Conservation (phyloP, 2,329 filamentous ascomycete genomes). For the Gaeumannomyces tritici region DNA sequence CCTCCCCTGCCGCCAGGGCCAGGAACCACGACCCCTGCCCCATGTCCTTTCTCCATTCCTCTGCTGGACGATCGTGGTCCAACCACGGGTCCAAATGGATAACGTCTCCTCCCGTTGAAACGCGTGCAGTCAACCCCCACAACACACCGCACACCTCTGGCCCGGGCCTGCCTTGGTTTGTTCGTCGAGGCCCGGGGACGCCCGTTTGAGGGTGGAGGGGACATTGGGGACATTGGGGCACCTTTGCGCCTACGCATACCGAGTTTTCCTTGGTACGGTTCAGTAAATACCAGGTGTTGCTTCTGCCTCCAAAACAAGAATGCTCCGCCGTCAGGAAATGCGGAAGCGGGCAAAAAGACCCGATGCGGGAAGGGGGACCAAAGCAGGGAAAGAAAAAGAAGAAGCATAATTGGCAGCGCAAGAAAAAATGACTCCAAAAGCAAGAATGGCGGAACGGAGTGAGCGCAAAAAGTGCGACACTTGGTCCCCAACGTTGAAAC, state of each 20-base stretch:
- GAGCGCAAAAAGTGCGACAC: not conserved
- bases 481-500: not conserved
- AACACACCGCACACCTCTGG: not conserved
- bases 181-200: not conserved
- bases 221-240: no score
- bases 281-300: no score
- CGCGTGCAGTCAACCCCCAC: not conserved
- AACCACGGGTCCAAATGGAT: constrained; percentile 2
- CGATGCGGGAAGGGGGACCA: no score
- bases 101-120: constrained; percentile 5
- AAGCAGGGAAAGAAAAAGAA: no score
- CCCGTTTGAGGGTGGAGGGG: not conserved
- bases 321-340: no score
- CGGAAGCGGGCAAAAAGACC: no score
- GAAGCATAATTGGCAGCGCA: no score
- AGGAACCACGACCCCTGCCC: not conserved
- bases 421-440: not conserved
- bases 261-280: not conserved
- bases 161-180: not conserved
- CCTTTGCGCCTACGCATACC: no score
- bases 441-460: not conserved
- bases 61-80: constrained; percentile 1
- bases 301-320: not conserved
- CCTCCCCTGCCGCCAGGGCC: not conserved
- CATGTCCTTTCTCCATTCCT: not conserved